These are phyloP conservation scores for Lindgomyces ingoldianus DNA, from an alignment of 495 filamentous ascomycete genomes.

Conservation along the genomic window DNA sequence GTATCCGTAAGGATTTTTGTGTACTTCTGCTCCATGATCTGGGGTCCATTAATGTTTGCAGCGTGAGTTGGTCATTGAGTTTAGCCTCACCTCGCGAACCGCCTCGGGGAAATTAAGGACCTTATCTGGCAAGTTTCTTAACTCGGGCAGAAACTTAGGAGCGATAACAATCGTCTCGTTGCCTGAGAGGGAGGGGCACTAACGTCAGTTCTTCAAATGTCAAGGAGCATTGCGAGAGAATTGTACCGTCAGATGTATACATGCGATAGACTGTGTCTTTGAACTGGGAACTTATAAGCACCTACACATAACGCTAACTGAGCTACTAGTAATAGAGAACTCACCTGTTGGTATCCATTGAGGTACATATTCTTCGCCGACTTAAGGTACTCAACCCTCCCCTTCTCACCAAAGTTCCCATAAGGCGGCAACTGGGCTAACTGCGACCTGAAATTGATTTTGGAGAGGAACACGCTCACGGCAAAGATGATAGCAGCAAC, in stretches of 20 bases:
- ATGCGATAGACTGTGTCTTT: slow-evolving; percentile 24
- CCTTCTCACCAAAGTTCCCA: slow-evolving; percentile 3
- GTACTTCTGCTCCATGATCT: slow-evolving; percentile 33
- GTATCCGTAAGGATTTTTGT: slow-evolving; percentile 23
- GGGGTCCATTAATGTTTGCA: not conserved
- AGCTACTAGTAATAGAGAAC: not conserved
- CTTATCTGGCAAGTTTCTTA: slow-evolving; percentile 20
- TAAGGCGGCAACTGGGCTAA: slow-evolving; percentile 19
- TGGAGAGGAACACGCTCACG: slow-evolving; percentile 7
- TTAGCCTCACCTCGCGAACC: slow-evolving; percentile 12
- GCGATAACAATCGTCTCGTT: slow-evolving; percentile 15
- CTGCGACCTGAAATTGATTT: slow-evolving; percentile 14
- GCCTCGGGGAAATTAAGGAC: slow-evolving; percentile 24
- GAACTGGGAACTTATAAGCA: slow-evolving; percentile 11
- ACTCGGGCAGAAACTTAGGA: slow-evolving; percentile 20
- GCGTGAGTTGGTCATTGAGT: not conserved
- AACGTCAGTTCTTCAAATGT: not conserved
- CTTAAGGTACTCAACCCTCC: not conserved
- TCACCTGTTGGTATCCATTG: slow-evolving; percentile 22
- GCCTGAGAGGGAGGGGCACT: not conserved
- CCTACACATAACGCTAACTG: not conserved
- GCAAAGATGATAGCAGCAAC: slow-evolving; percentile 19
- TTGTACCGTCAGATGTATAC: slow-evolving; percentile 5
- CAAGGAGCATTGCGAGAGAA: not conserved
- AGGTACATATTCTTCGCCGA: slow-evolving; percentile 25